Base-by-base conservation (phyloP, 148 eudicot species). In the Nyssa sinensis region DNA sequence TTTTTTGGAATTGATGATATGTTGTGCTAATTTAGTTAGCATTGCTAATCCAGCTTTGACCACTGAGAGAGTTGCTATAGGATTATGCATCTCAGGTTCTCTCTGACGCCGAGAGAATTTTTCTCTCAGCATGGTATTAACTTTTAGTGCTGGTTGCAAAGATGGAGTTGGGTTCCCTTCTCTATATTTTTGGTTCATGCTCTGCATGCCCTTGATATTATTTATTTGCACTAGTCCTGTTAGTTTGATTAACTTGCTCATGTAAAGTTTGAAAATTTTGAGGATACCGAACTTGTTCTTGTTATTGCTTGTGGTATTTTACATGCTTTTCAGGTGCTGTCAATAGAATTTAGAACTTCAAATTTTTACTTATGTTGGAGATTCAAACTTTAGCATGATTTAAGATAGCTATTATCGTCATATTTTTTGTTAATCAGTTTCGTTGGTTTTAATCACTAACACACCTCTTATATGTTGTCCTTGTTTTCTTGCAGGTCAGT, bases 401-500 rank as follows among this genome's bases (percentile, higher is more conserved):
- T 70, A 34, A 49, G 31, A 3, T 25, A 16, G 65, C 65, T 24
- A 55, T 55, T 17, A 24, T 55, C 31, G 16, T 24, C 29, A 39
- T 34, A 11, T 32, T 10, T 77, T 44, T 66, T 61, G 1, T 53
- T 29, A 25, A 5, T 29, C 27, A n/a, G 28, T 13, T 17, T 72
- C 39, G 21, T 64, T 30, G 64, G 57, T 28, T 37, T 13, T 65
- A 3, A 10, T 71, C 29, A n/a, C 41, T 21, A 49, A 55, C 21
- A 24, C 0, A n/a, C 25, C 59, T 44, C 17, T 24, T 31, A n/a
- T n/a, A n/a, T 10, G 14, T 65, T 33, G 27, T 35, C 31, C 11
- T 63, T 47, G 19, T 74, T n/a, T 76, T 28, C 39, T 75, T 64
- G 47, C 77, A 95, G 99, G 97, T 93, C 65, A 75, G 70, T 72